These are phyloP conservation scores for Daldinia eschscholtzii DNA, from an alignment of 2,329 filamentous ascomycete species.

Conservation along the genomic window DNA sequence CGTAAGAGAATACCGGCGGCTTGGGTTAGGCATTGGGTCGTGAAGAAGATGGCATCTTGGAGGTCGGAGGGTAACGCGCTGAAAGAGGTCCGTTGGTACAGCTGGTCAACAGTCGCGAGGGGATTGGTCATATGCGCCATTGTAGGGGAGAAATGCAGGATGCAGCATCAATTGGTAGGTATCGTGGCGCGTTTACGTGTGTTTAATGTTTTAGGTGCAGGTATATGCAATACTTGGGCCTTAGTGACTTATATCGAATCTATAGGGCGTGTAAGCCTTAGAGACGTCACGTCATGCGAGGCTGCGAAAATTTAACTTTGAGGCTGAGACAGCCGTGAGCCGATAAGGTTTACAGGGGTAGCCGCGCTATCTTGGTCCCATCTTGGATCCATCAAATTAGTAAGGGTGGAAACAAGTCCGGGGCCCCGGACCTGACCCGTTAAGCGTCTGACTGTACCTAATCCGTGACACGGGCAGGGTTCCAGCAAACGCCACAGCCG, in stretches of 20 bases:
- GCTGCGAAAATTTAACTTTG: constrained; percentile 32
- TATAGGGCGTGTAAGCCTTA: constrained; percentile 11
- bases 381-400: constrained; percentile 18
- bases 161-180: neutral
- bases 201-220: neutral
- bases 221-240: neutral
- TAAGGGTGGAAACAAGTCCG: constrained; percentile 23
- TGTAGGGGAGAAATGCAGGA: neutral
- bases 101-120: constrained; percentile 77
- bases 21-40: constrained; percentile 80
- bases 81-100: constrained; percentile 68
- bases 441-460: neutral
- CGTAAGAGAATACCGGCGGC: constrained; percentile 84
- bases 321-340: constrained; percentile 31
- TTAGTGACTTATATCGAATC: neutral
- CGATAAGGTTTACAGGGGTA: constrained; percentile 32
- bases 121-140: constrained; percentile 78
- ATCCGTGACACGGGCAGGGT: neutral
- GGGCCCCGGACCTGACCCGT: constrained; percentile 13
- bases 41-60: constrained; percentile 78
- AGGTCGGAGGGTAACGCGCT: constrained; percentile 74
- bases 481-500: constrained; percentile 32
- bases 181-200: neutral
- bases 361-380: constrained; percentile 18
- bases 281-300: constrained; percentile 40